Base-by-base conservation (phyloP, 2,329 filamentous ascomycete genomes). In the Nemania sp. region DNA sequence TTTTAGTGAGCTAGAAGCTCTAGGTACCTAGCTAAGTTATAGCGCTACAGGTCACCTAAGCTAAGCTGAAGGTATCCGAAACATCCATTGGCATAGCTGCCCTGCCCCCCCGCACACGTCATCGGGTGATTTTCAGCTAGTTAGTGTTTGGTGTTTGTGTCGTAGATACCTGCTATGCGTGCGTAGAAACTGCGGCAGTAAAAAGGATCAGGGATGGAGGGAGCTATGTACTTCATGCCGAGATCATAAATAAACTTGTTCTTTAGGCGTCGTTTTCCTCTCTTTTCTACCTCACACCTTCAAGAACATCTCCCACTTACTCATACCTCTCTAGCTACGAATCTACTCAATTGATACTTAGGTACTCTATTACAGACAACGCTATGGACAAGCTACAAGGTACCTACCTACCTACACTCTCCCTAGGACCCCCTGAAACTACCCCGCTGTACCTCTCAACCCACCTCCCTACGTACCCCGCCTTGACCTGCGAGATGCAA, bases 81-180 rank as follows among this genome's bases (percentile, higher is more conserved):
- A 43, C 38, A 22, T 27, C 45, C 41, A 57, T 45, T 45, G 35
- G 53, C 6, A 41, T 32, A 56, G 20, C 27, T 51, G 58, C 57
- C 53, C 63, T 70, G 66, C 74, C 73, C 73, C 74, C 73, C 73
- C 73, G 73, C 73, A 73, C 72, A 74, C 74, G 73, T 74, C 73
- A 75, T 75, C 72, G 65, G 65, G 66, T 70, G 65, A 27, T 60
- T 66, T 66, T 64, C 64, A 71, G 68, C 66, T 64, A 26, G 24
- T 11, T 24, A 49, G 45, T 24, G 38, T 41, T 41, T 8, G 38
- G 6, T n/a, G 18, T n/a, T 18, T 5, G 18, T 45, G 18, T 18
- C 41, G 41, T 20, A 45, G 18, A 15, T 43, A 43, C 18, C 41
- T 20, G n/a, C n/a, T n/a, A n/a, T n/a, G n/a, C n/a, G n/a, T n/a